A percentile compares a stretch with the other conserved stretches of the same genome.
Conservation (phyloP, 805 yeast genomes). For the Ogataea saltuana region DNA sequence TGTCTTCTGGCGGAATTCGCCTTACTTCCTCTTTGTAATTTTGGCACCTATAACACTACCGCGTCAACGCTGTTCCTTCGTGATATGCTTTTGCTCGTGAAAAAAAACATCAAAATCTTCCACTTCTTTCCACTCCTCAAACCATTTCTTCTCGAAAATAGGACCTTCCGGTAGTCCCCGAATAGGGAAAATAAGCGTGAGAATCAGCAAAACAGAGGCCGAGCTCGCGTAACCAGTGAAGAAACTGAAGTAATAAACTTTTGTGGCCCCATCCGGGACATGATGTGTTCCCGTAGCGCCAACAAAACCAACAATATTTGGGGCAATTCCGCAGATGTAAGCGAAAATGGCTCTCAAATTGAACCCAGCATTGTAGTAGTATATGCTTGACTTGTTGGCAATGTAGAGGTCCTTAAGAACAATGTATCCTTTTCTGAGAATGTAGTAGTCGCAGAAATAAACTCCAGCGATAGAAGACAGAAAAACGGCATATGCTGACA, state of each 20-base stretch:
- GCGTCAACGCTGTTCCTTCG: neutral
- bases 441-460: conserved; percentile 63
- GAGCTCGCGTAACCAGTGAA: conserved; percentile 73
- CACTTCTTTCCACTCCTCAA: conserved; percentile 61
- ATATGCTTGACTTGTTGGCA: conserved; percentile 44
- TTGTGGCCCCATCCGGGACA: conserved; percentile 78
- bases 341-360: conserved; percentile 87
- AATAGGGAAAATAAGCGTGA: conserved; percentile 54
- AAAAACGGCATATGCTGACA: conserved; percentile 83
- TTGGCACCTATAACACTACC: too few species aligned
- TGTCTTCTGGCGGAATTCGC: too few species aligned
- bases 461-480: conserved; percentile 83
- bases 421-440: conserved; percentile 73
- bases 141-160: conserved; percentile 58
- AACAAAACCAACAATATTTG: conserved; percentile 85
- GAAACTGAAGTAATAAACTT: conserved; percentile 72
- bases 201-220: conserved; percentile 50
- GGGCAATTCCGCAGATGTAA: conserved; percentile 75
- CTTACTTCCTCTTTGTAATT: too few species aligned
- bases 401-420: conserved; percentile 64
- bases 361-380: conserved; percentile 66
- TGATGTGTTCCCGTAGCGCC: conserved; percentile 68
- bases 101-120: conserved; percentile 54
- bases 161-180: conserved; percentile 38
- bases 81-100: conserved; percentile 2